phyloP scores from a whole-genome alignment of 139 green algal species.

The Pleodorina starrii region DNA sequence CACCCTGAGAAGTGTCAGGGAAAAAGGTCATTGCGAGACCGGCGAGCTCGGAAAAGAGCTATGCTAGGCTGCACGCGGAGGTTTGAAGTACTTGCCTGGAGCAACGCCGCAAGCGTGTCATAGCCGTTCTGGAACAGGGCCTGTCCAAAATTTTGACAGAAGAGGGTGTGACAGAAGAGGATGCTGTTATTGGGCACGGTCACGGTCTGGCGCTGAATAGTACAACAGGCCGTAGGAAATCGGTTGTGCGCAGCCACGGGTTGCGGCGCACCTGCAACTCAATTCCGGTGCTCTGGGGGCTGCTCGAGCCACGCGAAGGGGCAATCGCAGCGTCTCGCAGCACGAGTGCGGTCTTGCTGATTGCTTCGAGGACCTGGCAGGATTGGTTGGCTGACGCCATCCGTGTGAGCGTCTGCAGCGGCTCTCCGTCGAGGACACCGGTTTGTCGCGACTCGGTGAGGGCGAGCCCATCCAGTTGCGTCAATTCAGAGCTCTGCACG shows the following conservation, averaged over 20 bases:
- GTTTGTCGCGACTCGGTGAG: background rate
- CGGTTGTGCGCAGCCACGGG: no score
- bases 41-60: background rate
- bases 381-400: background rate
- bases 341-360: conserved; percentile 10
- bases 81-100: conserved; percentile 21
- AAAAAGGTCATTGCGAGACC: background rate
- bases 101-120: conserved; percentile 12
- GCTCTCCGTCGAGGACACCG: background rate
- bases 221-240: no score
- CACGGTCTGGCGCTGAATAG: no score
- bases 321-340: background rate
- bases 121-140: conserved; percentile 40
- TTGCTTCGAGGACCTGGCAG: conserved; percentile 7
- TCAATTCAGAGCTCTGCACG: background rate
- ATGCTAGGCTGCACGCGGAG: no score
- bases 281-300: background rate
- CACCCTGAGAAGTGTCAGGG: no score
- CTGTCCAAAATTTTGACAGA: background rate
- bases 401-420: background rate
- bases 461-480: background rate
- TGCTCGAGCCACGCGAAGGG: background rate
- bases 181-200: no score
- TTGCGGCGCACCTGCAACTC: background rate
- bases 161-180: no score